Evolutionary conservation across 495 filamentous ascomycete species (phyloP).

Genomic region (Mycothermus thermophilus): DNA sequence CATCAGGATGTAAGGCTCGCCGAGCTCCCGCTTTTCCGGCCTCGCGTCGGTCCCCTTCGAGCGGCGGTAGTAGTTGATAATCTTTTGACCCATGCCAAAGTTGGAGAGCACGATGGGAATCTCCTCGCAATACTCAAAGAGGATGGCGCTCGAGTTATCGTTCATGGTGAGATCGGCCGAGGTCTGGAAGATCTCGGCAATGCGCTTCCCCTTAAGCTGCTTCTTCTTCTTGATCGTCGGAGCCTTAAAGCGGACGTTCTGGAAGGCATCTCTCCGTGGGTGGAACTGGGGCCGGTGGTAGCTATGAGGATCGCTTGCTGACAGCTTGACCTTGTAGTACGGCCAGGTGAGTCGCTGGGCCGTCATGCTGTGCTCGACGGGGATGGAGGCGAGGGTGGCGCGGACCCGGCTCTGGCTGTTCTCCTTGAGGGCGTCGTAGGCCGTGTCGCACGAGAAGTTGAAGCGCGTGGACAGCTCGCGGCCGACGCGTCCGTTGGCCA

Average conservation of each 20-base stretch:
- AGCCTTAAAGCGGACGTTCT: conserved; percentile 43
- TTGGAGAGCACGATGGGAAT: conserved; percentile 82
- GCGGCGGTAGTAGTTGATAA: conserved; percentile 92
- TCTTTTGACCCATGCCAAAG: conserved; percentile 88
- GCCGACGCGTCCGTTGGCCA: conserved; percentile 40
- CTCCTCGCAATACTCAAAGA: conserved; percentile 94
- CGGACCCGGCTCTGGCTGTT: conserved; percentile 93
- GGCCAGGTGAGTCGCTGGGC: conserved; percentile 85
- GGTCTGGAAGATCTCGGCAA: conserved; percentile 57
- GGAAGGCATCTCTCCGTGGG: conserved; percentile 41
- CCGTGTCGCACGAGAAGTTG: conserved; percentile 91
- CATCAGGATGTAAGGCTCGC: conserved; percentile 72
- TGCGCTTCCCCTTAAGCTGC: conserved; percentile 57
- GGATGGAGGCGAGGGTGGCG: conserved; percentile 70
- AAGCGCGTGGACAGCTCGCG: conserved; percentile 61
- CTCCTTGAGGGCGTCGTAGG: conserved; percentile 89
- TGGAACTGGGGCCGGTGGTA: conserved; percentile 68
- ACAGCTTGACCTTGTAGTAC: conserved; percentile 77
- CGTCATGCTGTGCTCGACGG: conserved; percentile 82
- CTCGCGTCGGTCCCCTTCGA: conserved; percentile 60
- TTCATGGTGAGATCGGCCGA: conserved; percentile 67
- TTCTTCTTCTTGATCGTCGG: conserved; percentile 65
- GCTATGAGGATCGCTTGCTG: conserved; percentile 65
- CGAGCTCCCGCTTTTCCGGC: conserved; percentile 43
- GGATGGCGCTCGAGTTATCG: conserved; percentile 72